phyloP scores from a whole-genome alignment of 768 basidiomycete genomes.

The Pholiota molesta region DNA sequence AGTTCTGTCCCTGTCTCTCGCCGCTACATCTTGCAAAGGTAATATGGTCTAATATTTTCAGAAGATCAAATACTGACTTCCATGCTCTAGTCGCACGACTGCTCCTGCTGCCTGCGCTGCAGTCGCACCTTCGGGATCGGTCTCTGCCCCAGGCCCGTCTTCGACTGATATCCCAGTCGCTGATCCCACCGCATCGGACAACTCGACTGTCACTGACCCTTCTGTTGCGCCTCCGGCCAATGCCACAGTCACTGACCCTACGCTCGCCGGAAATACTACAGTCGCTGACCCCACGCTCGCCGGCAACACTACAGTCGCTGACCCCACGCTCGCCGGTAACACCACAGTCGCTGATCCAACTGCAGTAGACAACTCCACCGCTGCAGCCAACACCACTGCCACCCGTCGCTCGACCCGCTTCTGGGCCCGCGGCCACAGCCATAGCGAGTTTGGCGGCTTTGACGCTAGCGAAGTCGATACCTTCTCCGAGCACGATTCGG shows the following conservation, averaged over 20 bases:
- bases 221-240: too few relatives aligned
- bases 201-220: too few relatives aligned
- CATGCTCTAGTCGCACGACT: constrained; percentile 29
- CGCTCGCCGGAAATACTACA: too few relatives aligned
- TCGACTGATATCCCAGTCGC: constrained; percentile 21
- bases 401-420: constrained; percentile 21
- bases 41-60: constrained; percentile 12
- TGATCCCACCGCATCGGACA: constrained; percentile 21
- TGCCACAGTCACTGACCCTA: too few relatives aligned
- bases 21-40: constrained; percentile 37
- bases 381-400: constrained; percentile 14
- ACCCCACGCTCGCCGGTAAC: constrained; percentile 16
- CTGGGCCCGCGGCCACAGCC: constrained; percentile 18
- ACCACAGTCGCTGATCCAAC: constrained; percentile 11
- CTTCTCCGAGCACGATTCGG: constrained; percentile 12
- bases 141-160: constrained; percentile 24
- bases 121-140: constrained; percentile 9
- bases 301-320: neutral
- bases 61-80: neutral
- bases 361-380: constrained; percentile 16
- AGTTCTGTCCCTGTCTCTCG: constrained; percentile 31
- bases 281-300: constrained; percentile 16
- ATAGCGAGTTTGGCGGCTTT: constrained; percentile 12
- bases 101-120: constrained; percentile 36
- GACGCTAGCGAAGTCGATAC: constrained; percentile 7